Base-by-base conservation (phyloP, 208 protist genomes). In the Leishmania tropica region DNA sequence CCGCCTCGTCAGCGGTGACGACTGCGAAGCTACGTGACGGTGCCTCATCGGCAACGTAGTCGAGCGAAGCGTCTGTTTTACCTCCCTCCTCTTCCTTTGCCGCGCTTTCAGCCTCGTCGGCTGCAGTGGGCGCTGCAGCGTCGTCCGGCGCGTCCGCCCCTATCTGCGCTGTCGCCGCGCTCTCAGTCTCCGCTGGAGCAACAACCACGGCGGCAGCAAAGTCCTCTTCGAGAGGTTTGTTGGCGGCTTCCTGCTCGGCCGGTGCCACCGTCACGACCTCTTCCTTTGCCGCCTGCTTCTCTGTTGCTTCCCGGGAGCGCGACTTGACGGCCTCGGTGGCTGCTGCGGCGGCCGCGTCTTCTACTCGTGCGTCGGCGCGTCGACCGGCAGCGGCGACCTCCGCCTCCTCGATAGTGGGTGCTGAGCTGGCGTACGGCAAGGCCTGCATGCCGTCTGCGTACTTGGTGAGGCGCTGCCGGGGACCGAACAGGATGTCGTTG, bases 401-500 rank as follows among this genome's bases (percentile, higher is more conserved):
- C 28, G 68, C 42, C 42, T 53, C 68, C 42, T n/a, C 68, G 19
- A 42, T 35, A 15, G 37, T 35, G n/a, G 28, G 24, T 6, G 71
- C 47, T 19, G 53, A 10, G 19, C n/a, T 62, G 15, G 54, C 7
- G n/a, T 42, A 65, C 42, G 79, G 64, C 19, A 79, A 31, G 6
- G 58, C 78, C 17, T 31, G 75, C 79, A 83, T 87, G 62, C 83
- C 83, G 21, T 83, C 75, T 24, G 72, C 83, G 67, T 83, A 86
- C 71, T 60, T 87, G 11, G 79, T 83, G 42, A 87, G 73, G 21
- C 75, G 75, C 76, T 87, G 75, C 0, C 79, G 83, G 2, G 79
- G 73, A 5, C 54, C 71, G 75, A 79, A 81, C 37, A 88, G 80
- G 60, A 93, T 91, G 21, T 83, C 74, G 10, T 75, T 75, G 54